Conservation (phyloP, 495 filamentous ascomycete genomes). For the Barbatosphaeria neglecta region DNA sequence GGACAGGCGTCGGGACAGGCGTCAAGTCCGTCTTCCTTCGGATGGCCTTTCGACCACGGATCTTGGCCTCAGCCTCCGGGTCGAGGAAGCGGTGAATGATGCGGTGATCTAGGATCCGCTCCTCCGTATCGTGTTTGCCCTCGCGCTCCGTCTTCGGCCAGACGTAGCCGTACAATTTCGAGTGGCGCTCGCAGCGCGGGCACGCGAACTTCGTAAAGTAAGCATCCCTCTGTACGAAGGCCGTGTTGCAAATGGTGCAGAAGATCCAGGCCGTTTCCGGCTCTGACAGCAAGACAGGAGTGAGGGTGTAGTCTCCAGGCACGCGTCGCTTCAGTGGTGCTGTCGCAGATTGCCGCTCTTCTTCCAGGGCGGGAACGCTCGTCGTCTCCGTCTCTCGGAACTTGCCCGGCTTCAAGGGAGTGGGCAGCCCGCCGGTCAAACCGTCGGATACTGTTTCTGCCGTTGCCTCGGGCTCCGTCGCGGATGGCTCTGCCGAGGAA, state of each 20-base stretch:
- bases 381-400: neutral
- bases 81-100: constrained; percentile 58
- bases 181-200: constrained; percentile 87
- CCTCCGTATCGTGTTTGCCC: constrained; percentile 62
- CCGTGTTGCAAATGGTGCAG: constrained; percentile 67
- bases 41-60: constrained; percentile 29
- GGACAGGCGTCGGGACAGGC: neutral
- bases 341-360: constrained; percentile 4
- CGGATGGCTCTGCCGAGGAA: neutral
- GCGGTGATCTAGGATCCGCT: constrained; percentile 62
- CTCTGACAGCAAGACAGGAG: constrained; percentile 56
- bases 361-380: neutral
- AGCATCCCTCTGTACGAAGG: constrained; percentile 78
- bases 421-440: neutral
- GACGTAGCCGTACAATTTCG: constrained; percentile 83
- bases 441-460: neutral
- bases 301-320: constrained; percentile 72
- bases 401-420: neutral
- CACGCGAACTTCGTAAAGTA: constrained; percentile 78
- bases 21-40: constrained; percentile 8
- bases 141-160: constrained; percentile 90
- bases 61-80: constrained; percentile 50
- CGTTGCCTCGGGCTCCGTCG: neutral
- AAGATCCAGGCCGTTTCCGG: constrained; percentile 72
- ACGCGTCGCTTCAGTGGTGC: constrained; percentile 26